Percentiles rank a stretch among this genome's conserved stretches.
phyloP scores from a whole-genome alignment of 768 basidiomycete species.

The Arthromyces matolae region DNA sequence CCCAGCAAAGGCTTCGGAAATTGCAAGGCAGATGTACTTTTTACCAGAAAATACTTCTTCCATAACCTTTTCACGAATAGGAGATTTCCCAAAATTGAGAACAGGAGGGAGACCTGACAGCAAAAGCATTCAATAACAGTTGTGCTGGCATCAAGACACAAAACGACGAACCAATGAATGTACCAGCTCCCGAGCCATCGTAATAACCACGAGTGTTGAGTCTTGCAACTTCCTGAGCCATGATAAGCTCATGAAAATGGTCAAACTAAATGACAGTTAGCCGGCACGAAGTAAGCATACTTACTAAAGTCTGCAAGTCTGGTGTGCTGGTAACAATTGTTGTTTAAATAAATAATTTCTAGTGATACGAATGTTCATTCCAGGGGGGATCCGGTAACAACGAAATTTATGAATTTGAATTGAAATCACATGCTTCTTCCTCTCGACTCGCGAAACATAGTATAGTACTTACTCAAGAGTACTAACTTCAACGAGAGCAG shows the following conservation, averaged over 20 bases:
- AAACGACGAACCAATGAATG: conserved; percentile 25
- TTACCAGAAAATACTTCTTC: conserved; percentile 56
- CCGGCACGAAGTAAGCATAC: too few relatives aligned
- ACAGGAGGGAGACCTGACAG: conserved; percentile 69
- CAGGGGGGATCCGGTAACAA: too few relatives aligned
- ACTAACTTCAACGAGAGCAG: conserved; percentile 28
- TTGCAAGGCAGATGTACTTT: conserved; percentile 74
- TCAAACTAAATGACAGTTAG: too few relatives aligned
- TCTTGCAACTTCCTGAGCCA: conserved; percentile 66
- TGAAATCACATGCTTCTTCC: too few relatives aligned
- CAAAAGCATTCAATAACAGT: conserved; percentile 1
- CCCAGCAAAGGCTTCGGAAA: conserved; percentile 86
- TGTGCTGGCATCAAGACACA: not conserved
- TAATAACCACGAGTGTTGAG: conserved; percentile 73
- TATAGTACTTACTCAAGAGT: too few relatives aligned
- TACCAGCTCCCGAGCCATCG: conserved; percentile 63
- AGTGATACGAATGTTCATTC: too few relatives aligned
- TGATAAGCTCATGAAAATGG: conserved; percentile 77
- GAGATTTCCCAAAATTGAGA: conserved; percentile 71
- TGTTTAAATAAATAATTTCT: too few relatives aligned
- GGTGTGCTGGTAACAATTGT: too few relatives aligned
- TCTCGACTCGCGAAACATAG: too few relatives aligned
- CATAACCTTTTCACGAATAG: conserved; percentile 58
- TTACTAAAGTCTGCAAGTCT: too few relatives aligned
- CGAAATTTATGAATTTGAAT: too few relatives aligned